Base-by-base conservation (phyloP, 2,329 filamentous ascomycete genomes). In the Colletotrichum lindemuthianum region DNA sequence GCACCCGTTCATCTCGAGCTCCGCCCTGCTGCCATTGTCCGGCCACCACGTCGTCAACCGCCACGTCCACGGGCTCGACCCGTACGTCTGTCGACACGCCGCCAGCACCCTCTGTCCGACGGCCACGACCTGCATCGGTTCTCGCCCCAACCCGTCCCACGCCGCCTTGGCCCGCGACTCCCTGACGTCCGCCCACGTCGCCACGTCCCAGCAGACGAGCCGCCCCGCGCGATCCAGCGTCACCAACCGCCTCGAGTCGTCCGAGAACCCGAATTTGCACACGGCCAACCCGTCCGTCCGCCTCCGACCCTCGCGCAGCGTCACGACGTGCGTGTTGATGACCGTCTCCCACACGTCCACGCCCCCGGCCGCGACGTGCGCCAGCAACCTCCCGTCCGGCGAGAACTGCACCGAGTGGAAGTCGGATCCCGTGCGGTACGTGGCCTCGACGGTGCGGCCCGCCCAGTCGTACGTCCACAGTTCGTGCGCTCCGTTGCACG, bases 1-100 rank as follows among this genome's bases (percentile, higher is more conserved):
- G 36, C 63, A 65, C 13, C 32, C 52, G 24, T 65, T 52, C 58
- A 63, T 45, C 59, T 65, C 63, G 45, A 65, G 52, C 16, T 61
- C 58, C 8, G 51, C 24, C 12, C 58, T 47, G 4, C 52, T 52
- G 12, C 51, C 51, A 11, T 39, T 61, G 11, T 52, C 45, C 51
- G 58, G 58, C 63, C 58, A 65, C 63, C 63, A 57, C 16, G 58
- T 56, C 36, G 63, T 61, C 58, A 65, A 4, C 36, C 51, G 11
- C 51, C 63, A 63, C 36, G 15, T 53, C 58, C 36, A 39, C 8
- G 58, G 12, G 12, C 15, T 37, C 12, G 56, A 44, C 41, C 36
- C 47, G 32, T 48, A 34, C 6, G 12, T 50, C 4, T 57, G 41
- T 9, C 59, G 41, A 13, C 51, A 65, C 16, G 59, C 32, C 11